Percentiles rank a stretch among this genome's conserved stretches.
Conservation (phyloP, 305 asterid species). For the Striga hermonthica region DNA sequence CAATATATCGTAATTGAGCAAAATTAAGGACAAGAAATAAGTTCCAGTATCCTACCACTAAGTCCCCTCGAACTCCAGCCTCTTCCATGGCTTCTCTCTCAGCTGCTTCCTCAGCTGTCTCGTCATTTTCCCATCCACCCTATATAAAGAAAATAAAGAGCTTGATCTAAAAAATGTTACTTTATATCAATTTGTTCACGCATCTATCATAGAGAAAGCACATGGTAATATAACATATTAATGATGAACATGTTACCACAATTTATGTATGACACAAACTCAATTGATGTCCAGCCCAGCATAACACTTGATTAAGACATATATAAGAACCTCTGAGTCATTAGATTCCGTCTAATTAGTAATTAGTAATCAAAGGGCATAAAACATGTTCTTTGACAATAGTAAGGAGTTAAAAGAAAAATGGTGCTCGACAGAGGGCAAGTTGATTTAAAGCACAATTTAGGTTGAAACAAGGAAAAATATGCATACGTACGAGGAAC, state of each 20-base stretch:
- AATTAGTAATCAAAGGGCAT: neutral
- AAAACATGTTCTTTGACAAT: neutral
- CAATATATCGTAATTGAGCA: neutral
- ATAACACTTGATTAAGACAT: slow-evolving; percentile 9
- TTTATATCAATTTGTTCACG: slow-evolving; percentile 14
- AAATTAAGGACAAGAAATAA: neutral
- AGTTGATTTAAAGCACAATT: neutral
- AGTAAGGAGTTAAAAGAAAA: neutral
- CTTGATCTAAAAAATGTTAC: slow-evolving; percentile 22
- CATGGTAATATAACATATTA: neutral
- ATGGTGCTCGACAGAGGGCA: neutral
- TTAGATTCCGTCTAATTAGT: neutral
- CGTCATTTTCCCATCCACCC: slow-evolving; percentile 99
- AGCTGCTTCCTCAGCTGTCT: slow-evolving; percentile 84
- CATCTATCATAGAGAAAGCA: neutral
- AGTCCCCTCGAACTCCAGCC: slow-evolving; percentile 85
- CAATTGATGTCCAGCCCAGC: slow-evolving; percentile 13
- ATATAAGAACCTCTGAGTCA: neutral
- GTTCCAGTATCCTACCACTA: slow-evolving; percentile 47
- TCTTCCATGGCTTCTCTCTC: slow-evolving; percentile 87
- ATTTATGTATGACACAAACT: neutral
- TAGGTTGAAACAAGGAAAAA: slow-evolving; percentile 19
- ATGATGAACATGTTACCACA: neutral
- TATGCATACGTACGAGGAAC: too few relatives aligned
- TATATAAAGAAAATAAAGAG: slow-evolving; percentile 31